phyloP scores from a whole-genome alignment of 176 grass and related monocot genomes.

The Thinopyrum elongatum region DNA sequence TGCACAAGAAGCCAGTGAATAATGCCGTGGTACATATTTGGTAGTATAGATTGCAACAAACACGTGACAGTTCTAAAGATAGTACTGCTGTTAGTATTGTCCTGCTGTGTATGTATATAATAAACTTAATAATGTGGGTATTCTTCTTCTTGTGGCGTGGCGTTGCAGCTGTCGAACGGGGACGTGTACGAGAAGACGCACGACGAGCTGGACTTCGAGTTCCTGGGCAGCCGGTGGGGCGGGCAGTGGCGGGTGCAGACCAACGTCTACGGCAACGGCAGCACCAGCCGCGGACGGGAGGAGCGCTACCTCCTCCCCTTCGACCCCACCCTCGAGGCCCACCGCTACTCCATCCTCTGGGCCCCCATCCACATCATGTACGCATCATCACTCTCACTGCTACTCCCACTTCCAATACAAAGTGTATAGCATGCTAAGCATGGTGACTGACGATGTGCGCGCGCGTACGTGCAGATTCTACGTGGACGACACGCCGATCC shows the following conservation, averaged over 20 bases:
- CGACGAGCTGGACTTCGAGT: conserved; percentile 95
- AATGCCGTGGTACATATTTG: not conserved
- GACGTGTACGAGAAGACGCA: conserved; percentile 86
- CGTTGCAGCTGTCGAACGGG: conserved; percentile 74
- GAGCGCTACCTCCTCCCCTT: conserved; percentile 90
- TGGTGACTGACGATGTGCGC: not conserved
- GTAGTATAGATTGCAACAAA: not conserved
- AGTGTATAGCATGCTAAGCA: too few relatives aligned
- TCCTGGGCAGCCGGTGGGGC: conserved; percentile 78
- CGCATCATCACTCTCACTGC: not conserved
- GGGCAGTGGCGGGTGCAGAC: conserved; percentile 86
- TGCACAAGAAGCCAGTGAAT: not conserved
- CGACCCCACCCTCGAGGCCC: conserved; percentile 60
- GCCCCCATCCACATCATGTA: conserved; percentile 70
- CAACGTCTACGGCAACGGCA: conserved; percentile 91
- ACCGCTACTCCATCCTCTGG: conserved; percentile 81
- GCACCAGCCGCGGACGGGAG: conserved; percentile 76
- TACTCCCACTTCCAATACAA: not conserved
- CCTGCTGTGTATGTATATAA: not conserved
- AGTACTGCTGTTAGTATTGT: not conserved
- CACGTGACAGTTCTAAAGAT: not conserved
- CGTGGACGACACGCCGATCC: conserved; percentile 71
- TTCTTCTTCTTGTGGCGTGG: not conserved
- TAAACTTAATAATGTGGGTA: not conserved
- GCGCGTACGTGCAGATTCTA: conserved; percentile 48